Evolutionary conservation across 2,329 filamentous ascomycete genomes (phyloP).

Genomic region (Clarireedia sp.): DNA sequence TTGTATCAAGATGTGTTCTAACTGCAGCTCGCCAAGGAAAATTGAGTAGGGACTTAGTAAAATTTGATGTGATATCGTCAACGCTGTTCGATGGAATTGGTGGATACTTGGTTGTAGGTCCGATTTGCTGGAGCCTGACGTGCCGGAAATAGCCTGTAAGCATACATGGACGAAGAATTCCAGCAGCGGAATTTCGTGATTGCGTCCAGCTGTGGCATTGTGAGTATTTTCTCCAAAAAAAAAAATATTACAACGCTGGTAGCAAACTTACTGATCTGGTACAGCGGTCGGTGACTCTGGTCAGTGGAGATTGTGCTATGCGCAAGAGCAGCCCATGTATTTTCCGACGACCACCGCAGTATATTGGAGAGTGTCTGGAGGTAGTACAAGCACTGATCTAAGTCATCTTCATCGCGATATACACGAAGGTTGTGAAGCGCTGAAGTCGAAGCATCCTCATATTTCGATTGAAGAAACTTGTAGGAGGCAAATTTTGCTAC

Average conservation of each 20-base stretch:
- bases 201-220: constrained; percentile 38
- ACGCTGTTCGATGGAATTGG: constrained; percentile 61
- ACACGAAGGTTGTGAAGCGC: constrained; percentile 22
- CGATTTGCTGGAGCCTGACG: constrained; percentile 30
- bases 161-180: constrained; percentile 61
- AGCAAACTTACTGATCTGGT: constrained; percentile 41
- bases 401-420: constrained; percentile 54
- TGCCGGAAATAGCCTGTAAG: constrained; percentile 50
- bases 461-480: constrained; percentile 39
- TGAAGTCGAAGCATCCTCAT: constrained; percentile 15
- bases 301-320: constrained; percentile 47
- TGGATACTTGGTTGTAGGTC: constrained; percentile 45
- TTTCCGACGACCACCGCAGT: constrained; percentile 58
- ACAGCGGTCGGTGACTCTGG: constrained; percentile 38
- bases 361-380: constrained; percentile 67
- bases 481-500: constrained; percentile 50
- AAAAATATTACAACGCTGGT: neutral
- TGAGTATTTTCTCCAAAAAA: constrained; percentile 12
- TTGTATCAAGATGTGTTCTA: constrained; percentile 65
- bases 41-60: constrained; percentile 55
- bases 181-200: constrained; percentile 53
- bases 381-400: constrained; percentile 72
- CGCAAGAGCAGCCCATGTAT: constrained; percentile 63
- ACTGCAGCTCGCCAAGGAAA: constrained; percentile 51
- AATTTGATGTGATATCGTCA: constrained; percentile 64